Conservation (phyloP, 225 moss, liverwort and hornwort genomes). For the Neckera pumila region DNA sequence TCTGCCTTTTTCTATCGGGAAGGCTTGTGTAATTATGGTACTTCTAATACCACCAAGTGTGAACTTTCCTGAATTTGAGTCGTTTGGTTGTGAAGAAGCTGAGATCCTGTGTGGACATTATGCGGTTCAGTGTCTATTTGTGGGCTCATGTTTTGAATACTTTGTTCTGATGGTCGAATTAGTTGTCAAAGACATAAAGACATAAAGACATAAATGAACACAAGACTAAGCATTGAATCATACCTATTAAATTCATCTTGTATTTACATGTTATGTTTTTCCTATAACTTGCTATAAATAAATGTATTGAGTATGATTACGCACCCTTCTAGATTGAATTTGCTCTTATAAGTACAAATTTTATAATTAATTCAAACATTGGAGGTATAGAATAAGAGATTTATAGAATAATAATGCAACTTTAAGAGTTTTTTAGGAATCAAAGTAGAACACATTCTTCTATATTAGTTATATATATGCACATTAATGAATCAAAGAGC, state of each 20-base stretch:
- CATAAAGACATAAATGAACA: no score
- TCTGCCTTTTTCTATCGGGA: neutral
- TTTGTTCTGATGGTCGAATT: neutral
- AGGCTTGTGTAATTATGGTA: neutral
- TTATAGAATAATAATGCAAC: rapidly evolving
- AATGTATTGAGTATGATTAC: neutral
- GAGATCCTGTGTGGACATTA: neutral
- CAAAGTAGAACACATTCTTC: neutral
- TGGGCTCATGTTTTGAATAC: neutral
- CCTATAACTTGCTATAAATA: neutral
- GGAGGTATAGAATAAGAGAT: neutral
- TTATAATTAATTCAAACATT: neutral
- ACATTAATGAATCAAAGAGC: neutral
- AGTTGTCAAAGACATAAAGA: no score
- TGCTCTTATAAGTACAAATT: neutral
- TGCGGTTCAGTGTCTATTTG: neutral
- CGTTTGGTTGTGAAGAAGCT: neutral
- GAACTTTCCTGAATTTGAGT: neutral
- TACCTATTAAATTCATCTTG: neutral
- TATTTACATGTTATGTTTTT: neutral
- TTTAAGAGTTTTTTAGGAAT: neutral
- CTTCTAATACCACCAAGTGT: neutral
- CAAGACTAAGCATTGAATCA: no score
- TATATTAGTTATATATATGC: neutral
- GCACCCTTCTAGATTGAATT: neutral